A percentile compares a stretch with the other conserved stretches of the same genome.
Evolutionary conservation across 1,139 yeast species (phyloP).

Genomic region (Arxiozyma heterogenica): DNA sequence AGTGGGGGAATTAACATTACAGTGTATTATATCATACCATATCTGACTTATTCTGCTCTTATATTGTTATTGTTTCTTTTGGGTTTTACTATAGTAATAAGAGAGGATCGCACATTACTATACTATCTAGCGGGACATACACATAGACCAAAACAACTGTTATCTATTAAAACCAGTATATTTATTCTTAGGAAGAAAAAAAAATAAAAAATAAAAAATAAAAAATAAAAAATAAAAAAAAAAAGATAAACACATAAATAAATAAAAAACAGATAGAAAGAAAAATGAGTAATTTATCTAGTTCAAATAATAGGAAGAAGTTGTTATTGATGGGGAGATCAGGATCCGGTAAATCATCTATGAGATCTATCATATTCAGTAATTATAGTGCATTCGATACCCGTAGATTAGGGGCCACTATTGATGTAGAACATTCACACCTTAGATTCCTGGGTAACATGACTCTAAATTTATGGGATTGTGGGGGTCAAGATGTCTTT

Average conservation of each 20-base stretch:
- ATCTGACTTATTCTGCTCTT: not conserved
- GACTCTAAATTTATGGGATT: slow-evolving; percentile 95
- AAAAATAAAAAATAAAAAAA: too few species aligned
- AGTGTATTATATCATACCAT: too few species aligned
- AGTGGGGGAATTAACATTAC: not conserved
- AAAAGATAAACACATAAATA: too few species aligned
- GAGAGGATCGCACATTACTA: not conserved
- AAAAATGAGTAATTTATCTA: slow-evolving; percentile 7
- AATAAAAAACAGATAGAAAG: too few species aligned
- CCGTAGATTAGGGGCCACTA: slow-evolving; percentile 89
- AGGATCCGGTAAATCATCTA: slow-evolving; percentile 95
- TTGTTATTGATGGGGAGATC: slow-evolving; percentile 64
- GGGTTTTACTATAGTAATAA: not conserved
- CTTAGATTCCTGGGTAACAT: slow-evolving; percentile 85
- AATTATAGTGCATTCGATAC: slow-evolving; percentile 97
- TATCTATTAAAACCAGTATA: too few species aligned
- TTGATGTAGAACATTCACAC: slow-evolving; percentile 96
- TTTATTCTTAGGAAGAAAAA: too few species aligned
- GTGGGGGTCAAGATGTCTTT: slow-evolving; percentile 96
- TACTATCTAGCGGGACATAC: not conserved
- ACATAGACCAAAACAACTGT: too few species aligned
- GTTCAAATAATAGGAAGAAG: slow-evolving; percentile 28
- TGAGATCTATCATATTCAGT: slow-evolving; percentile 91
- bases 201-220: too few species aligned
- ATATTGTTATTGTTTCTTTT: not conserved